phyloP scores from a whole-genome alignment of 176 grass and related monocot genomes.

The Eremochloa ophiuroides region DNA sequence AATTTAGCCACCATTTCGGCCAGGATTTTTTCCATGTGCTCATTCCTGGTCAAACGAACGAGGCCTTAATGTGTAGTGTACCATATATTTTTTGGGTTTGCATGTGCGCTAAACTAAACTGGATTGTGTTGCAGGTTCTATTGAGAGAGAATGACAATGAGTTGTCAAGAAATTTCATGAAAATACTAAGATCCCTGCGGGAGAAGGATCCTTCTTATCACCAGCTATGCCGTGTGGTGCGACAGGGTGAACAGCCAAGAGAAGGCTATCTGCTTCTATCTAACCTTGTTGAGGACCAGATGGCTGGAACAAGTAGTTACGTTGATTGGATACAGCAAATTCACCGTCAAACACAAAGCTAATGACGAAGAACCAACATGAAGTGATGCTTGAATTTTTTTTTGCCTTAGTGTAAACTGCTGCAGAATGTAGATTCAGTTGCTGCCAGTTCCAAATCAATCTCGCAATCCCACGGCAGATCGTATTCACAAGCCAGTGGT shows the following conservation, averaged over 20 bases:
- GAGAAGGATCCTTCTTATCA: constrained; percentile 63
- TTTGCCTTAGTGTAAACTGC: constrained; percentile 29
- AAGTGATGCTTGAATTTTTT: background rate
- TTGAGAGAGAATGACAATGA: constrained; percentile 53
- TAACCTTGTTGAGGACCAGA: constrained; percentile 89
- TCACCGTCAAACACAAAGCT: constrained; percentile 82
- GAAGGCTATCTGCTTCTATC: constrained; percentile 79
- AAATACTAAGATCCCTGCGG: constrained; percentile 46
- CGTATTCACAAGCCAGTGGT: background rate
- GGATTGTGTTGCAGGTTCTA: constrained; percentile 43
- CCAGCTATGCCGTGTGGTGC: constrained; percentile 69
- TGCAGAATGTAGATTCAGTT: constrained; percentile 26
- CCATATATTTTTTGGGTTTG: background rate
- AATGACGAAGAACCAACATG: background rate
- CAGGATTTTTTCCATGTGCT: too few relatives aligned
- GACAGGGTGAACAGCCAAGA: constrained; percentile 91
- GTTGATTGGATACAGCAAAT: constrained; percentile 92
- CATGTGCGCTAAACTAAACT: constrained; percentile 1
- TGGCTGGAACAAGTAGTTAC: constrained; percentile 62
- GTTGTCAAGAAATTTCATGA: constrained; percentile 55
- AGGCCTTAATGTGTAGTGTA: background rate
- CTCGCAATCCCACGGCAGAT: background rate
- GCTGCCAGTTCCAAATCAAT: constrained; percentile 5
- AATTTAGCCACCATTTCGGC: too few relatives aligned
- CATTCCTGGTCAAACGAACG: too few relatives aligned